Evolutionary conservation across 2,329 filamentous ascomycete species (phyloP).

Genomic region (Hymenoscyphus infarciens): DNA sequence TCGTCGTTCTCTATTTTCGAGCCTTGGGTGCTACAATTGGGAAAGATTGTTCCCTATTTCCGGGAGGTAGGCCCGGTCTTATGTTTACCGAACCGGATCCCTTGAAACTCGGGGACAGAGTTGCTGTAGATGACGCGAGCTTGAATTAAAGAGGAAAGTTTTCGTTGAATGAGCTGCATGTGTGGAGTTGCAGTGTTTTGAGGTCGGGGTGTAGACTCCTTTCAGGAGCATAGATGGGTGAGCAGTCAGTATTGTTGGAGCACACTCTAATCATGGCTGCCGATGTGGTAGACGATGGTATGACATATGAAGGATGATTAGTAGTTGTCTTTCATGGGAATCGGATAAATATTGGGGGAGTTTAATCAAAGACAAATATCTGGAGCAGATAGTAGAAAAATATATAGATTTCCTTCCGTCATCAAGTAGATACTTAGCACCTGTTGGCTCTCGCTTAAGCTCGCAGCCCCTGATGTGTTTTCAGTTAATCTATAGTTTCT

Average conservation of each 20-base stretch:
- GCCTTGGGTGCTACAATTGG: constrained; percentile 52
- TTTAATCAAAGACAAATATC: too few species aligned
- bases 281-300: constrained; percentile 49
- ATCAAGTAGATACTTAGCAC: too few species aligned
- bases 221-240: constrained; percentile 46
- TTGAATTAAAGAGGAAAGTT: constrained; percentile 45
- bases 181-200: neutral
- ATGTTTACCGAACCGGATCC: constrained; percentile 57
- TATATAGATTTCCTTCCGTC: too few species aligned
- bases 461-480: too few species aligned
- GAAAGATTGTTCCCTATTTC: constrained; percentile 52
- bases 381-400: too few species aligned
- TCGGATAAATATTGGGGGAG: neutral
- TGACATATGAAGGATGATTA: constrained; percentile 55
- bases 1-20: constrained; percentile 51
- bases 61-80: constrained; percentile 48
- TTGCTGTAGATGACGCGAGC: constrained; percentile 52
- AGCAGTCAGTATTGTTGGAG: constrained; percentile 52
- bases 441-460: too few species aligned
- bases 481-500: too few species aligned
- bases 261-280: constrained; percentile 56
- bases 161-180: neutral
- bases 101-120: constrained; percentile 49
- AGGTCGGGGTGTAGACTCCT: neutral
- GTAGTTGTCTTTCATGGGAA: constrained; percentile 35